Evolutionary conservation across 2,329 filamentous ascomycete species (phyloP).

Genomic region (Botrytis tulipae): DNA sequence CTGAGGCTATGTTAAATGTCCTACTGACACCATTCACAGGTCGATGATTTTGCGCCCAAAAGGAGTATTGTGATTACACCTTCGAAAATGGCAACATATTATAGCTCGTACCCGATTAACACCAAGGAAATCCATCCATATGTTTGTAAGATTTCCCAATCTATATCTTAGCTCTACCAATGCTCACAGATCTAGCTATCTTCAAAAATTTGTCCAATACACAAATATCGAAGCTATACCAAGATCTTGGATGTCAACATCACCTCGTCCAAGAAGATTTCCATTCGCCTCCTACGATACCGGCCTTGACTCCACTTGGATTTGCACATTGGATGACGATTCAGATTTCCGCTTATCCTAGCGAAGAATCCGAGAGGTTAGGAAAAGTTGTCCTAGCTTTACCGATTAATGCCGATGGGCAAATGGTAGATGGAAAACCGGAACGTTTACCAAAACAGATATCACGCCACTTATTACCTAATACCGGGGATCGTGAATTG

Average conservation of each 20-base stretch:
- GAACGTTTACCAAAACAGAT: slow-evolving; percentile 79
- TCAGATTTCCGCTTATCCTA: slow-evolving; percentile 73
- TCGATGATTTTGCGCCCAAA: slow-evolving; percentile 66
- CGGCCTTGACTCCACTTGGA: slow-evolving; percentile 64
- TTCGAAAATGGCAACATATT: slow-evolving; percentile 71
- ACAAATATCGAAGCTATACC: slow-evolving; percentile 58
- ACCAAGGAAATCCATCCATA: slow-evolving; percentile 66
- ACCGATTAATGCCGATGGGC: slow-evolving; percentile 57
- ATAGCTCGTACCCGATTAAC: slow-evolving; percentile 62
- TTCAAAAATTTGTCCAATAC: slow-evolving; percentile 39
- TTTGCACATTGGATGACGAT: slow-evolving; percentile 71
- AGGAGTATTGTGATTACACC: slow-evolving; percentile 72
- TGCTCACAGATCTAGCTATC: slow-evolving; percentile 30
- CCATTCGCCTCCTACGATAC: slow-evolving; percentile 55
- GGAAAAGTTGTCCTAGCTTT: slow-evolving; percentile 66
- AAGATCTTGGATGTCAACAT: slow-evolving; percentile 54
- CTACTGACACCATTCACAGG: slow-evolving; percentile 44
- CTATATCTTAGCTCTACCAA: neutral
- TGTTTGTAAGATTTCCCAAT: slow-evolving; percentile 50
- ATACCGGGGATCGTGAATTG: slow-evolving; percentile 52
- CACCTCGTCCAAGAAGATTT: slow-evolving; percentile 59
- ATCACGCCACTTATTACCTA: slow-evolving; percentile 69
- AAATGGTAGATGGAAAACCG: slow-evolving; percentile 61
- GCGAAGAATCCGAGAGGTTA: slow-evolving; percentile 70
- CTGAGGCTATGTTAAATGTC: neutral